These are phyloP conservation scores for Alnus rubra DNA, from an alignment of 306 rosid species.

Conservation along the genomic window DNA sequence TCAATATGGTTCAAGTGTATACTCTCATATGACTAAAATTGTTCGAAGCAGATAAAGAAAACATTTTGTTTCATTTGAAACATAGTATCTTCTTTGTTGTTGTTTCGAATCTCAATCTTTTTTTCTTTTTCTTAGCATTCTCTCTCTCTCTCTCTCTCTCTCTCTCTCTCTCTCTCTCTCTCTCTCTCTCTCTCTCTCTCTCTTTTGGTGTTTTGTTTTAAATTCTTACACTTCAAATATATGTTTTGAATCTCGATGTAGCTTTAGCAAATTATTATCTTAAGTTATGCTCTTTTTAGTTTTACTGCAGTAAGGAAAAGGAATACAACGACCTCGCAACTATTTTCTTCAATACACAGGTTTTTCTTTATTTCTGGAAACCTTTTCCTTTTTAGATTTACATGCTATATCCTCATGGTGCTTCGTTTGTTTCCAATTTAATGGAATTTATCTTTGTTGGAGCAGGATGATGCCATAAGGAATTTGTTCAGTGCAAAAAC, in stretches of 20 bases:
- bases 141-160: background rate
- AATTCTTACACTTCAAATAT: background rate
- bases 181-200: too few relatives aligned
- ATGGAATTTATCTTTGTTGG: constrained; percentile 26
- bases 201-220: background rate
- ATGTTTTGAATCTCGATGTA: background rate
- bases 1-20: background rate
- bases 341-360: constrained; percentile 97
- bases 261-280: constrained; percentile 11
- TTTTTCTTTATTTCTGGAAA: constrained; percentile 32
- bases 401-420: background rate
- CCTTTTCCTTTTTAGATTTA: constrained; percentile 19
- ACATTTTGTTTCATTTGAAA: background rate
- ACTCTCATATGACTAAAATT: background rate
- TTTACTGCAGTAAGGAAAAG: constrained; percentile 79
- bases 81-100: background rate
- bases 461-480: constrained; percentile 98
- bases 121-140: background rate
- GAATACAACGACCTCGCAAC: constrained; percentile 99
- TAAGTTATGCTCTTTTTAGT: constrained; percentile 51
- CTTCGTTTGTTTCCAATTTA: constrained; percentile 6
- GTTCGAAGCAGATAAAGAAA: background rate
- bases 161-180: too few relatives aligned
- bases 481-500: constrained; percentile 98
- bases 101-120: background rate